phyloP scores from a whole-genome alignment of 2,329 filamentous ascomycete species.

The Gliomastix tumulicola region DNA sequence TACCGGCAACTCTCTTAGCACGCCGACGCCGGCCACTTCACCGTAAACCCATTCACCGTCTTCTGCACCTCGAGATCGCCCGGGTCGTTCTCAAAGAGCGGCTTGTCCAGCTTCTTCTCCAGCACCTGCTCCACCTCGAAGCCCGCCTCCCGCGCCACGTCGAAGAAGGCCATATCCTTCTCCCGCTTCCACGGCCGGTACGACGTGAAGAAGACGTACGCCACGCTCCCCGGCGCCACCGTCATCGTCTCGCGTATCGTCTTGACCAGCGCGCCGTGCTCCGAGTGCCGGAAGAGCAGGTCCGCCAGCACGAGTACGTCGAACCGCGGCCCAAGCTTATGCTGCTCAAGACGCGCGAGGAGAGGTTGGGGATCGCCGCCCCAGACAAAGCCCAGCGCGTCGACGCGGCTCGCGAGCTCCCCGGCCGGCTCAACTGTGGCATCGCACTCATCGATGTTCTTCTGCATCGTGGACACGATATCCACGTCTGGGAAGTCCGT shows the following conservation, averaged over 20 bases:
- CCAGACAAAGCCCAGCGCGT: constrained; percentile 76
- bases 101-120: constrained; percentile 75
- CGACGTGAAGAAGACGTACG: constrained; percentile 88
- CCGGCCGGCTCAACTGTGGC: constrained; percentile 21
- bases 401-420: constrained; percentile 28
- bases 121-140: constrained; percentile 74
- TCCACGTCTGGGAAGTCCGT: constrained; percentile 87
- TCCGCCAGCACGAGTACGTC: constrained; percentile 84
- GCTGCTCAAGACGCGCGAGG: constrained; percentile 40
- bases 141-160: constrained; percentile 61
- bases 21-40: constrained; percentile 53
- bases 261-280: constrained; percentile 70
- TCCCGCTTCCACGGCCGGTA: constrained; percentile 87
- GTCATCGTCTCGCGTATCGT: constrained; percentile 63
- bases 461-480: constrained; percentile 70
- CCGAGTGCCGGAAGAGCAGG: constrained; percentile 83
- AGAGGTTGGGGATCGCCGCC: constrained; percentile 57
- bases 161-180: constrained; percentile 83
- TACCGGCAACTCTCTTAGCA: no score
- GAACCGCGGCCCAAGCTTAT: constrained; percentile 37
- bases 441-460: constrained; percentile 61
- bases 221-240: constrained; percentile 45
- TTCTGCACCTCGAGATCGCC: constrained; percentile 76
- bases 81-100: constrained; percentile 83
- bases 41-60: constrained; percentile 73